Conservation (phyloP, 345 rosid species). For the Nephelium lappaceum region DNA sequence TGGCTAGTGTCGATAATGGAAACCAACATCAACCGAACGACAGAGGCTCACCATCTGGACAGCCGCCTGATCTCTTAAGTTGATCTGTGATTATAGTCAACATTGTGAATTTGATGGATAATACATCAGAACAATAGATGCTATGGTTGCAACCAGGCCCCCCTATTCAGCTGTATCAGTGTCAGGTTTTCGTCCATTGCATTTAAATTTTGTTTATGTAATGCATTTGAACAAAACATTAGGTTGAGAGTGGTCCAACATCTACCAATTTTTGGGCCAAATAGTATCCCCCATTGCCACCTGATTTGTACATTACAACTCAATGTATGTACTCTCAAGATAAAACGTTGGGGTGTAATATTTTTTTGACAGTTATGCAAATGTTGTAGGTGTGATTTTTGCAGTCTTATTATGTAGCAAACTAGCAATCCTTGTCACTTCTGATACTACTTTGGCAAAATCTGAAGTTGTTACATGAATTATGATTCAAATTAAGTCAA, state of each 20-base stretch:
- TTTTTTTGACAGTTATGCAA: background rate
- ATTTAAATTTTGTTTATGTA: background rate
- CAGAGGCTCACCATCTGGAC: background rate
- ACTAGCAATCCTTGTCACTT: background rate
- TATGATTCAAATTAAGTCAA: too few relatives aligned
- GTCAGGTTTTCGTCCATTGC: background rate
- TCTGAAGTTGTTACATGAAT: background rate
- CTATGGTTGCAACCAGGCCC: background rate
- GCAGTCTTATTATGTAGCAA: background rate
- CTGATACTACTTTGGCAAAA: background rate
- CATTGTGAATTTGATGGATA: background rate
- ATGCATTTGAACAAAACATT: background rate
- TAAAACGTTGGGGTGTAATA: background rate
- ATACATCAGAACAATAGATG: background rate
- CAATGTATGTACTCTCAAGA: background rate
- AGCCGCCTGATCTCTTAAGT: constrained; percentile 31
- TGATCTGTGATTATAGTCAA: constrained; percentile 15
- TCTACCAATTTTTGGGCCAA: background rate
- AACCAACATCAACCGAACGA: constrained; percentile 8
- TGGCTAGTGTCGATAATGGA: constrained; percentile 50
- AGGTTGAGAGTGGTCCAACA: background rate
- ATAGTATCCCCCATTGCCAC: background rate
- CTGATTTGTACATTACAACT: background rate
- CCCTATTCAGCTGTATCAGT: background rate
- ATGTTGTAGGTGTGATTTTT: background rate